Evolutionary conservation across 441 rosid species (phyloP), one percentile per base, ranked within the genome.

Genomic region (Jatropha podagrica): DNA sequence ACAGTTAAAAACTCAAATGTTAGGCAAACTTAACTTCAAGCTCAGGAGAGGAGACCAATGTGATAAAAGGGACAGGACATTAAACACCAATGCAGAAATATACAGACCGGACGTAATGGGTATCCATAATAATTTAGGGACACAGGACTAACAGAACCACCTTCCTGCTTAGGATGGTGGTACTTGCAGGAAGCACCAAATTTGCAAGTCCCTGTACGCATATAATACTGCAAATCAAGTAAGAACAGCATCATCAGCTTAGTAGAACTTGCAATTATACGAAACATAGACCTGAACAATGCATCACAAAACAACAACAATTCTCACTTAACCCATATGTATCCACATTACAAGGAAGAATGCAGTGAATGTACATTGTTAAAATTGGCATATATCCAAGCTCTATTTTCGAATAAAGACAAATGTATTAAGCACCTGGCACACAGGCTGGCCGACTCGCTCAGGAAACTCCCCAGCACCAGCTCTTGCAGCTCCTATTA

Each of bases 151-250:
- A 75, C 78, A 65, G 91, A 86, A 81, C 82, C 89, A 66, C 76
- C 82, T 63, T 92, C 98, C 77, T 87, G 96, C 76, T 87, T 92
- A 9, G 99, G 98, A 79, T 95, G 99, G 86, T 93, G 88, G 82
- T 89, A 95, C 87, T 95, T 95, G 83, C 99, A 95, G 54, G 98
- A 92, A 70, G 89, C 85, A 72, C 99, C 98, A 62, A 88, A 95
- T 82, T 88, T 95, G 77, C 99, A 95, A 0, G 88, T 85, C 63
- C 99, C 97, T 11, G 93, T 93, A 81, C 93, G 76, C 92, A 92
- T 92, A 77, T 83, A 95, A 78, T 90, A 92, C 99, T 95, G 92
- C 82, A 71, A 61, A 68, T 49, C 51, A 54, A 66, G 67, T 4
- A 70, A 68, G 52, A 79, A 52, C 52, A 74, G 64, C 71, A 69